These are phyloP conservation scores for Hebeloma cylindrosporum DNA, from an alignment of 768 basidiomycete genomes.

Conservation along the genomic window DNA sequence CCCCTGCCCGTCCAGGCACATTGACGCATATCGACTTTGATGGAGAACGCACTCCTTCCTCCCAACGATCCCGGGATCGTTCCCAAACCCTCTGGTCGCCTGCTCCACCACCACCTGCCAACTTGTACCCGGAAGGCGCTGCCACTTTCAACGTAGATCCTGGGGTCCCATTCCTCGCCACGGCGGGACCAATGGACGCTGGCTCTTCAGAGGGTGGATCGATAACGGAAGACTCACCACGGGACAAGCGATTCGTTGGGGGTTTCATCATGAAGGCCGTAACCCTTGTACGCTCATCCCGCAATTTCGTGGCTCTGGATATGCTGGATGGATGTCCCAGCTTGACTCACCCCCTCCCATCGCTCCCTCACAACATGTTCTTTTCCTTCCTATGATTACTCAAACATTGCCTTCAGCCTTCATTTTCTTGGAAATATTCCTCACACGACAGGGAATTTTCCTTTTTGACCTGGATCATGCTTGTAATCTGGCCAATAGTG, in stretches of 20 bases:
- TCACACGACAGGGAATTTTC: too few relatives aligned
- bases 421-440: too few relatives aligned
- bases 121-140: conserved; percentile 15
- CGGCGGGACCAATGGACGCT: conserved; percentile 15
- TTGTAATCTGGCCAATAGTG: too few relatives aligned
- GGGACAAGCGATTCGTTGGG: conserved; percentile 21
- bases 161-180: conserved; percentile 23
- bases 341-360: conserved; percentile 12
- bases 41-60: neutral
- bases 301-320: conserved; percentile 21
- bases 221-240: conserved; percentile 1
- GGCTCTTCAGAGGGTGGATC: conserved; percentile 7
- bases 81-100: conserved; percentile 12
- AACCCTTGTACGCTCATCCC: conserved; percentile 25
- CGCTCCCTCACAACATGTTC: conserved; percentile 1
- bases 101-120: conserved; percentile 22
- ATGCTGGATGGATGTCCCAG: conserved; percentile 8
- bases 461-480: too few relatives aligned
- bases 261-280: conserved; percentile 34
- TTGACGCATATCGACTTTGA: conserved; percentile 2
- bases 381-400: neutral
- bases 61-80: neutral
- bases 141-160: conserved; percentile 24
- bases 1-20: conserved; percentile 7
- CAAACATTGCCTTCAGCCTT: too few relatives aligned